Evolutionary conservation across 352 stramenopile genomes (phyloP).

Genomic region (Thalassiosira ordinaria): DNA sequence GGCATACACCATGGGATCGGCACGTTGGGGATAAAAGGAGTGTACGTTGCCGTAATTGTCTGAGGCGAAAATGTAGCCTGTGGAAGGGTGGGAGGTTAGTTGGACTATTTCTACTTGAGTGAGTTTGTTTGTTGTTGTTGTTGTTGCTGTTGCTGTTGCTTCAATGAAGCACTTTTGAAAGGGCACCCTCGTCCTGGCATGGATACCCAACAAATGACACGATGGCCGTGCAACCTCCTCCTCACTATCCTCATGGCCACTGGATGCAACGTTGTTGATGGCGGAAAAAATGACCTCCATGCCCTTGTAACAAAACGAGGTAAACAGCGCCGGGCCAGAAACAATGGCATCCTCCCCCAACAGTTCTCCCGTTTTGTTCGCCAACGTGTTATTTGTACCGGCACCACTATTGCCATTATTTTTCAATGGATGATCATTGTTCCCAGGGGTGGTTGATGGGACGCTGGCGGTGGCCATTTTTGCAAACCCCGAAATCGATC

Average conservation of each 20-base stretch:
- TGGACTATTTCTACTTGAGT: constrained; percentile 57
- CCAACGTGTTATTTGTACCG: too few species aligned
- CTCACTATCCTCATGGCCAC: not conserved
- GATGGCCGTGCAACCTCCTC: not conserved
- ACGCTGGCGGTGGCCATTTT: not conserved
- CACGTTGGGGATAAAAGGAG: constrained; percentile 34
- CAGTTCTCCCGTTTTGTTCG: too few species aligned
- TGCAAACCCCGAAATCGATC: constrained; percentile 46
- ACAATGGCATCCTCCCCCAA: too few species aligned
- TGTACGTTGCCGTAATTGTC: constrained; percentile 39
- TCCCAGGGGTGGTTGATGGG: too few species aligned
- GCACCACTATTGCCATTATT: not conserved
- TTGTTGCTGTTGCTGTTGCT: constrained; percentile 32
- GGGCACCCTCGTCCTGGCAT: constrained; percentile 67
- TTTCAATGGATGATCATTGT: too few species aligned
- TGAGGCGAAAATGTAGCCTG: constrained; percentile 33
- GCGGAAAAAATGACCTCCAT: constrained; percentile 77
- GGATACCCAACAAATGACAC: constrained; percentile 65
- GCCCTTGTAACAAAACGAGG: constrained; percentile 58
- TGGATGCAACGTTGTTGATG: constrained; percentile 16
- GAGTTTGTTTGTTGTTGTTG: constrained; percentile 21
- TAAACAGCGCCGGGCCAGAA: constrained; percentile 49
- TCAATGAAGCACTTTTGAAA: constrained; percentile 68
- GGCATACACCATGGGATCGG: constrained; percentile 46
- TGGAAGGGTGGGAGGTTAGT: constrained; percentile 59